Base-by-base conservation (phyloP, 179 eudicot species). In the Gypsophila paniculata region DNA sequence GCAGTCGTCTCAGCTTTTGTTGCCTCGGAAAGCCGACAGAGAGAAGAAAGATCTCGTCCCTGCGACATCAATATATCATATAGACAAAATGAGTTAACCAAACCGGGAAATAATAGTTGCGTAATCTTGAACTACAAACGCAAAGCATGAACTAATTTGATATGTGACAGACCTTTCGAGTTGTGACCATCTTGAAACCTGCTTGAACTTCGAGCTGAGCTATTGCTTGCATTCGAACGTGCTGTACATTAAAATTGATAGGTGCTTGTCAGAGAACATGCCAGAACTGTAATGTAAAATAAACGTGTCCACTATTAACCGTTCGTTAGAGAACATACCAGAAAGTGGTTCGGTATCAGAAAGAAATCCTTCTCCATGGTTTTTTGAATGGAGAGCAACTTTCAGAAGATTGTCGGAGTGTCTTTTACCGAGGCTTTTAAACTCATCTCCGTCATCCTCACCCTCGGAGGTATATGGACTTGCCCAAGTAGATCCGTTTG, bases 11-110 rank as follows among this genome's bases (percentile, higher is more conserved):
- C 85, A 62, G 65, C 82, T 82, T 79, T 87, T 92, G 86, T 86
- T 85, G 64, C 97, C 93, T 58, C 91, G 89, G 74, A 94, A 94
- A 79, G 99, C 97, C 72, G 99, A 94, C 70, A 94, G 89, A 78
- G 99, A 94, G 89, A 94, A 94, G 97, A 94, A 94, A 76, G 97
- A 94, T 85, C 91, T 86, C 51, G 99, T 48, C 70, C 93, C 99
- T 94, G 97, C n/a, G n/a, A n/a, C n/a, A n/a, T n/a, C n/a, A n/a
- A n/a, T n/a, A n/a, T n/a, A n/a, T n/a, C n/a, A n/a, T n/a, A n/a
- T n/a, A n/a, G 13, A 32, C 60, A 70, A 22, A 68, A 36, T 36
- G 42, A n/a, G 73, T 29, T 26, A 10, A 26, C 26, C 59, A 68
- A 51, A 67, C 15, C 32, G 21, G 22, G 19, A 18, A 55, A 15